Percentiles rank a stretch among this genome's conserved stretches.
phyloP scores from a whole-genome alignment of 495 filamentous ascomycete genomes.

The Oleoguttula mirabilis region DNA sequence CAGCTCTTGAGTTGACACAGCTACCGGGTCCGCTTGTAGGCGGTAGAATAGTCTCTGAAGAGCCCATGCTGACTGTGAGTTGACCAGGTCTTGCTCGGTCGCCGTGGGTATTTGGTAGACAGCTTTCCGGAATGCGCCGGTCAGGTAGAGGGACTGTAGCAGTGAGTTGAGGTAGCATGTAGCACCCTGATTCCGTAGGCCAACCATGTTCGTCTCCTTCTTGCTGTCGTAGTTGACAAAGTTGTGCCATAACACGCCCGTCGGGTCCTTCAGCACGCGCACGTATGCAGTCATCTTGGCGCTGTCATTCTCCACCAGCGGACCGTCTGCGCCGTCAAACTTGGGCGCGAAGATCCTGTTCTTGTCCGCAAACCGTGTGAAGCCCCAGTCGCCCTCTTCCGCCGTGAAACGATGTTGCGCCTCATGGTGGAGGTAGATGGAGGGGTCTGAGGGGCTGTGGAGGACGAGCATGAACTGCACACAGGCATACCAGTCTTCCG shows the following conservation, averaged over 20 bases:
- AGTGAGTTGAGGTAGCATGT: slow-evolving; percentile 98
- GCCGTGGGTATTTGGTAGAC: slow-evolving; percentile 76
- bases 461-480: slow-evolving; percentile 90
- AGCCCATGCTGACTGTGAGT: slow-evolving; percentile 81
- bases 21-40: slow-evolving; percentile 66
- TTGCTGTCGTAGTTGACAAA: slow-evolving; percentile 98
- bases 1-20: slow-evolving; percentile 83
- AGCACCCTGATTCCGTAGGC: slow-evolving; percentile 92
- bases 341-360: slow-evolving; percentile 62
- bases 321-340: slow-evolving; percentile 53
- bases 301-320: slow-evolving; percentile 77
- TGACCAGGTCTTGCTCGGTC: slow-evolving; percentile 67
- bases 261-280: slow-evolving; percentile 88
- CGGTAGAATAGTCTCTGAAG: slow-evolving; percentile 90
- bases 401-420: slow-evolving; percentile 85
- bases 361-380: slow-evolving; percentile 82
- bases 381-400: slow-evolving; percentile 98
- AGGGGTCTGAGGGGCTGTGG: slow-evolving; percentile 84
- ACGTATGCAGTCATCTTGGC: slow-evolving; percentile 89
- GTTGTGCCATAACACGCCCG: slow-evolving; percentile 97
- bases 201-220: slow-evolving; percentile 94
- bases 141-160: slow-evolving; percentile 93
- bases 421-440: slow-evolving; percentile 54
- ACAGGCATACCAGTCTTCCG: slow-evolving; percentile 90
- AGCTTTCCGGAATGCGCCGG: slow-evolving; percentile 93